phyloP scores from a whole-genome alignment of 768 basidiomycete species.

The Clavulina sp. region DNA sequence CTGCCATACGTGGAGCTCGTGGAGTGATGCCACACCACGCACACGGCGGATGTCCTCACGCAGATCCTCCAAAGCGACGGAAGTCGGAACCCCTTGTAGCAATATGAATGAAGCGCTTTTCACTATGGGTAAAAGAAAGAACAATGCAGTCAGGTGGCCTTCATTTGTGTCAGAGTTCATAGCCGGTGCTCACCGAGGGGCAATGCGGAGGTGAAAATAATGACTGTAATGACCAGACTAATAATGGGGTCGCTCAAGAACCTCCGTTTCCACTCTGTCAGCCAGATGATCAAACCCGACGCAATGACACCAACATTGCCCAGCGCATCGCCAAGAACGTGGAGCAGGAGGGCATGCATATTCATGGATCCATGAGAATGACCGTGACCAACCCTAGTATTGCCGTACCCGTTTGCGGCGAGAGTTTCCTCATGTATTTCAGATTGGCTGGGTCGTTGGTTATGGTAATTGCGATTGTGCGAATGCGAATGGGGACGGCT shows the following conservation, averaged over 20 bases:
- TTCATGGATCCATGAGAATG: slow-evolving; percentile 70
- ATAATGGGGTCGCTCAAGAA: slow-evolving; percentile 89
- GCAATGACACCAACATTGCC: slow-evolving; percentile 97
- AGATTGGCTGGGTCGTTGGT: too few relatives aligned
- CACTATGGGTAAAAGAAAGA: not conserved
- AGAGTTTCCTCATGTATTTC: slow-evolving; percentile 5
- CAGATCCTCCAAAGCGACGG: slow-evolving; percentile 79
- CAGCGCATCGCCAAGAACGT: slow-evolving; percentile 91
- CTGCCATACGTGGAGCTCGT: slow-evolving; percentile 96
- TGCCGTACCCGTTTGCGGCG: too few relatives aligned
- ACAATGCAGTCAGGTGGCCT: too few relatives aligned
- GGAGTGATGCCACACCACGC: slow-evolving; percentile 72
- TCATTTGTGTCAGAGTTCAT: not conserved
- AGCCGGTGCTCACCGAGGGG: slow-evolving; percentile 36
- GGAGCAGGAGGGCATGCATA: slow-evolving; percentile 88
- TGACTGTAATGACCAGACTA: slow-evolving; percentile 82
- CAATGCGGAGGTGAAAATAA: slow-evolving; percentile 90
- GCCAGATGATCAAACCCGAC: slow-evolving; percentile 89
- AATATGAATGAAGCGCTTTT: slow-evolving; percentile 69
- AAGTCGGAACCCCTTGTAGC: slow-evolving; percentile 82
- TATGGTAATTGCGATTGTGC: too few relatives aligned
- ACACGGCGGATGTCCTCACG: slow-evolving; percentile 64
- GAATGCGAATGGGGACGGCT: too few relatives aligned
- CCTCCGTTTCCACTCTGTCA: slow-evolving; percentile 65
- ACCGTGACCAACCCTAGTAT: not conserved